phyloP scores from a whole-genome alignment of 2,329 filamentous ascomycete species.

The Alternaria postmessia region DNA sequence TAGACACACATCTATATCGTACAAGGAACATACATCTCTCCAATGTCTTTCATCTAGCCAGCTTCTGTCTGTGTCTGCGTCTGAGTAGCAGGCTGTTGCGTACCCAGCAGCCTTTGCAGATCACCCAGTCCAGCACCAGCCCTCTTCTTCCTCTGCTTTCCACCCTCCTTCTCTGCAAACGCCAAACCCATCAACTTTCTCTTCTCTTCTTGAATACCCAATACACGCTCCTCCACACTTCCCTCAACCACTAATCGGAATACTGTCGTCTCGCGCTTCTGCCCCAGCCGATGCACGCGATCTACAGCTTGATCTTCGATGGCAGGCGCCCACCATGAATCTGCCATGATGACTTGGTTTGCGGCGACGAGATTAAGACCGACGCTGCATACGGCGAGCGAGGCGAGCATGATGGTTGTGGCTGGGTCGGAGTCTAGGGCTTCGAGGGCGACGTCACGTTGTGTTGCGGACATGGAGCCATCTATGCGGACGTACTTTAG shows the following conservation, averaged over 20 bases:
- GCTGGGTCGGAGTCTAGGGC: constrained; percentile 71
- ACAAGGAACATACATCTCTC: neutral
- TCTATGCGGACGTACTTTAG: constrained; percentile 78
- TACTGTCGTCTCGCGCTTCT: constrained; percentile 79
- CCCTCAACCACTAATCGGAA: constrained; percentile 83
- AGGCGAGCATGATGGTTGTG: constrained; percentile 81
- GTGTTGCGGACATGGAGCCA: constrained; percentile 75
- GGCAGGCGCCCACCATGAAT: constrained; percentile 90
- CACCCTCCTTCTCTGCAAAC: constrained; percentile 74
- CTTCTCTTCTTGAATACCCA: constrained; percentile 81
- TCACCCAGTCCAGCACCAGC: constrained; percentile 57
- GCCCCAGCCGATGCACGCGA: constrained; percentile 84
- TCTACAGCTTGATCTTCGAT: constrained; percentile 94
- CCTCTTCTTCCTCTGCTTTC: constrained; percentile 57
- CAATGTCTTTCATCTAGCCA: neutral
- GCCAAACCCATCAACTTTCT: constrained; percentile 78
- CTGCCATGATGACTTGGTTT: constrained; percentile 82
- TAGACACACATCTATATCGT: neutral
- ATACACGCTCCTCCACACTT: constrained; percentile 81
- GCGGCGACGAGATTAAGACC: constrained; percentile 87
- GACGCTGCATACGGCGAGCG: constrained; percentile 81
- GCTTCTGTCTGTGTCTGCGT: constrained; percentile 1
- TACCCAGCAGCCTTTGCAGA: constrained; percentile 52
- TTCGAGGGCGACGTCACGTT: constrained; percentile 76
- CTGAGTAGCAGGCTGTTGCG: constrained; percentile 13